These are phyloP conservation scores for Sequoiadendron giganteum DNA, from an alignment of 75 land plant species.

Conservation along the genomic window DNA sequence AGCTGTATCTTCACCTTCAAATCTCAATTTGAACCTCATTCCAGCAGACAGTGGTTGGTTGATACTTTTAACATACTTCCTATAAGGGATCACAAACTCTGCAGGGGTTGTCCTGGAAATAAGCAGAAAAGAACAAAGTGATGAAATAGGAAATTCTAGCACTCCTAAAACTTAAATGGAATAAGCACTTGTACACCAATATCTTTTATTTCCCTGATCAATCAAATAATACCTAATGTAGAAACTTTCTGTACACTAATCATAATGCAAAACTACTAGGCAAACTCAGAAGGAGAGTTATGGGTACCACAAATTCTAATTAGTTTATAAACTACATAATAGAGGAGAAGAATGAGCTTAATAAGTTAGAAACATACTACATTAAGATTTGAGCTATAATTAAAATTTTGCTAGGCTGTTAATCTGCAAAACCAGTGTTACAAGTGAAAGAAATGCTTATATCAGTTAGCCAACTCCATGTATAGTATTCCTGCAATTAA, in stretches of 20 bases:
- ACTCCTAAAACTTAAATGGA: not conserved
- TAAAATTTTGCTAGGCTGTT: not conserved
- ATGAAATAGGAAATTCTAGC: not conserved
- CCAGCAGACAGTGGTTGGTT: slow-evolving; percentile 44
- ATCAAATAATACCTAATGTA: not conserved
- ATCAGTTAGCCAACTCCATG: no score
- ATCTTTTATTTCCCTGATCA: not conserved
- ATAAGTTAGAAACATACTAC: not conserved
- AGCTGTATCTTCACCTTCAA: slow-evolving; percentile 40
- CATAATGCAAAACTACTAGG: not conserved
- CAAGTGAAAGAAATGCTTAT: no score
- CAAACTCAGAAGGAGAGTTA: not conserved
- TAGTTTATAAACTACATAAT: not conserved
- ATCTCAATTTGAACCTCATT: slow-evolving; percentile 54
- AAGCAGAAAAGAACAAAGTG: not conserved
- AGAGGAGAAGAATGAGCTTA: not conserved
- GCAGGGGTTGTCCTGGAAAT: slow-evolving; percentile 68
- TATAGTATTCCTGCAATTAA: no score
- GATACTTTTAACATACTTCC: slow-evolving; percentile 49
- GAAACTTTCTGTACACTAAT: not conserved
- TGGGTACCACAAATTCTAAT: not conserved
- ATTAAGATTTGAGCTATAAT: not conserved
- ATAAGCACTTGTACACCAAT: not conserved
- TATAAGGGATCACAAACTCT: slow-evolving; percentile 76
- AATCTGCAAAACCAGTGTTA: not conserved